Evolutionary conservation across 2,329 filamentous ascomycete genomes (phyloP).

Genomic region (Magnaporthales sp.): DNA sequence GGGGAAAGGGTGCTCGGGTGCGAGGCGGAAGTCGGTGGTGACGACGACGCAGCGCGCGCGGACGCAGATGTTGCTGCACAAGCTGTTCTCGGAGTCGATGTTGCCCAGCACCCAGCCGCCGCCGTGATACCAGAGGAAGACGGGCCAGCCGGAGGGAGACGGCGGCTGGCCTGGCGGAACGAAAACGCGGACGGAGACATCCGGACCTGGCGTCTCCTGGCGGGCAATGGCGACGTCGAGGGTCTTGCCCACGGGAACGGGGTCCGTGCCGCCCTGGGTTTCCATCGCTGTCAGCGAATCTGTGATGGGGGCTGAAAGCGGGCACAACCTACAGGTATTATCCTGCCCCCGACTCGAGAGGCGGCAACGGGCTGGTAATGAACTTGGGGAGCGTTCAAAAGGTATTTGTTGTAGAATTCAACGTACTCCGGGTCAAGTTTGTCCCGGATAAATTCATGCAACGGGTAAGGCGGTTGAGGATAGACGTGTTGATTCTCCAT

Average conservation of each 20-base stretch:
- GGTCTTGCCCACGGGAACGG: constrained; percentile 19
- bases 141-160: constrained; percentile 21
- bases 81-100: constrained; percentile 7
- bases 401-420: neutral
- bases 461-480: neutral
- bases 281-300: neutral
- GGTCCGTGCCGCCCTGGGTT: neutral
- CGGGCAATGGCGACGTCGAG: constrained; percentile 19
- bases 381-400: neutral
- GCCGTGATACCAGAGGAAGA: constrained; percentile 29
- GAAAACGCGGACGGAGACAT: neutral
- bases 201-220: constrained; percentile 9
- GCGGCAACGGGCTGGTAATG: neutral
- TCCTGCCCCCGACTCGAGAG: neutral
- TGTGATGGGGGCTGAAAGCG: neutral
- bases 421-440: neutral
- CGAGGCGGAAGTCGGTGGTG: constrained; percentile 17
- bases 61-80: neutral
- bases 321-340: neutral
- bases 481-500: neutral
- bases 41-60: constrained; percentile 10
- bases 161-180: neutral
- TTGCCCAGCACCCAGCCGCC: constrained; percentile 30
- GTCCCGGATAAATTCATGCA: neutral
- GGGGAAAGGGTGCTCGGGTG: constrained; percentile 13